Evolutionary conservation across 306 rosid species (phyloP).

Genomic region (Delonix regia): DNA sequence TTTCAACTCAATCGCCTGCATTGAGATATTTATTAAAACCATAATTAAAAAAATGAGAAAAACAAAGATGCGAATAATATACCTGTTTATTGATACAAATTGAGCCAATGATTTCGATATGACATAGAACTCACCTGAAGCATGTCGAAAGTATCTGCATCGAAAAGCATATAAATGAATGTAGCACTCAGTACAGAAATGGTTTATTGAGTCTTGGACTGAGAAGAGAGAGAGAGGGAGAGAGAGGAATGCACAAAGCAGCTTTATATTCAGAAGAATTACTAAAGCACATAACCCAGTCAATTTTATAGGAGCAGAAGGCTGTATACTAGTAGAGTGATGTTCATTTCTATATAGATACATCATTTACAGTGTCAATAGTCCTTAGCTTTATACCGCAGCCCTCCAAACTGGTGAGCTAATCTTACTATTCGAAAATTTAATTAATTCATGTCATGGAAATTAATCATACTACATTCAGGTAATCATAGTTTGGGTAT

Average conservation of each 20-base stretch:
- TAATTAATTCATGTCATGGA: slow-evolving; percentile 16
- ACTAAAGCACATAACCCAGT: slow-evolving; percentile 11
- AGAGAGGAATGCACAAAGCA: slow-evolving; percentile 5
- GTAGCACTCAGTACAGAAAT: slow-evolving; percentile 8
- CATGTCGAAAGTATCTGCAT: slow-evolving; percentile 69
- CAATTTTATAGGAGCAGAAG: background rate
- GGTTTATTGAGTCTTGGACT: background rate
- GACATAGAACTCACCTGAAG: slow-evolving; percentile 60
- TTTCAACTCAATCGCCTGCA: slow-evolving; percentile 24
- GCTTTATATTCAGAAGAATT: slow-evolving; percentile 11
- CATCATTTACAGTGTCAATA: slow-evolving; percentile 13
- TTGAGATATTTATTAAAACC: slow-evolving; percentile 18
- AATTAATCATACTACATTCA: slow-evolving; percentile 31
- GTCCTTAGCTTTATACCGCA: slow-evolving; percentile 7
- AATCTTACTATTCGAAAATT: slow-evolving; percentile 14
- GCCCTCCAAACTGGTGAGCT: background rate
- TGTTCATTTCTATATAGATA: background rate
- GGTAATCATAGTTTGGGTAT: slow-evolving; percentile 5
- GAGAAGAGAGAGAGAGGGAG: background rate
- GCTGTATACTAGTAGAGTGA: background rate
- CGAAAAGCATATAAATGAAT: slow-evolving; percentile 32
- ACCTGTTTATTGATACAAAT: slow-evolving; percentile 71
- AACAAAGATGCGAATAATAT: background rate
- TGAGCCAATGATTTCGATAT: slow-evolving; percentile 75
- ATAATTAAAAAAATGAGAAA: background rate